A percentile compares a stretch with the other conserved stretches of the same genome.
Conservation (phyloP, 306 rosid genomes). For the Pueraria montana region DNA sequence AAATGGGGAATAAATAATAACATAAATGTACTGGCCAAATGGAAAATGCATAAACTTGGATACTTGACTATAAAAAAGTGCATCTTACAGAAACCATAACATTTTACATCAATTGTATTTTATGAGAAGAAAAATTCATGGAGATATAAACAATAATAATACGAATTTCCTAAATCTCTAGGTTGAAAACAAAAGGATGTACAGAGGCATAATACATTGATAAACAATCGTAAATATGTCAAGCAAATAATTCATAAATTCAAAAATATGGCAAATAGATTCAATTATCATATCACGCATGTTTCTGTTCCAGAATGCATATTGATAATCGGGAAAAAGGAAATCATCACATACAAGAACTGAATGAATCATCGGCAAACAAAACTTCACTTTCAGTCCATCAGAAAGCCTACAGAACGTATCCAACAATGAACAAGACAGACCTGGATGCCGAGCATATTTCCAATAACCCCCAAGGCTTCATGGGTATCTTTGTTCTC, state of each 20-base stretch:
- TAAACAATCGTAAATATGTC: constrained; percentile 17
- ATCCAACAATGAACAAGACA: constrained; percentile 36
- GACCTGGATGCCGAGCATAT: constrained; percentile 95
- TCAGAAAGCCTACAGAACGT: constrained; percentile 15
- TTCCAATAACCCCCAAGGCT: constrained; percentile 84
- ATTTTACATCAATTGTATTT: constrained; percentile 35
- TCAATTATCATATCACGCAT: neutral
- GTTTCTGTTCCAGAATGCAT: constrained; percentile 20
- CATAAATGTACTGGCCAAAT: constrained; percentile 32
- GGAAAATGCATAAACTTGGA: constrained; percentile 7
- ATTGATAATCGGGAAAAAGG: constrained; percentile 6
- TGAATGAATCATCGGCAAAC: constrained; percentile 37
- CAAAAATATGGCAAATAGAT: neutral
- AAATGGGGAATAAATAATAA: neutral
- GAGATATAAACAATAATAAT: neutral
- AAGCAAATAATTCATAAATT: constrained; percentile 7
- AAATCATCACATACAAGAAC: constrained; percentile 25
- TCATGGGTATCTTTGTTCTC: constrained; percentile 99
- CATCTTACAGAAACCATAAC: constrained; percentile 31
- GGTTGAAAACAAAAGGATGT: constrained; percentile 25
- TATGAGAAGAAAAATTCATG: constrained; percentile 9
- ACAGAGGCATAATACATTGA: constrained; percentile 22
- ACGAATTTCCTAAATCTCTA: neutral
- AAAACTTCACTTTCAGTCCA: constrained; percentile 6
- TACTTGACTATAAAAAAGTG: constrained; percentile 11